Evolutionary conservation across 805 yeast genomes (phyloP), one percentile per base, ranked within the genome.

Genomic region (Hanseniaspora hatyaiensis): DNA sequence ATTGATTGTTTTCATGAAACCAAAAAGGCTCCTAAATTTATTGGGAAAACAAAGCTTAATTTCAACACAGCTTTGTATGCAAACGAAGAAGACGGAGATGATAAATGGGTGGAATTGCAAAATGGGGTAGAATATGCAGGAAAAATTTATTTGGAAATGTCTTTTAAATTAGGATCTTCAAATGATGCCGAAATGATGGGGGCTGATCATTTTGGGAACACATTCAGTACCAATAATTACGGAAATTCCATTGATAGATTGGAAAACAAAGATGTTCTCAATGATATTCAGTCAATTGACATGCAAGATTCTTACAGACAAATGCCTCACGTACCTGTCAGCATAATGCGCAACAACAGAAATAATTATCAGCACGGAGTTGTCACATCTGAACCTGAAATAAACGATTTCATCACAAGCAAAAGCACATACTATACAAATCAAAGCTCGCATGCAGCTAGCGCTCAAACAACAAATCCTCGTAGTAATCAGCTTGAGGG

Each of bases 141-240:
- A 1, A 83, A 77, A 61, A 76, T 92, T 1, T 89, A 78, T 62
- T 65, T 92, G 48, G 97, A 92, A 57, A 80, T 92, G 82, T 86
- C 96, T 0, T 92, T 85, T 59, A 85, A 84, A 59, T 92, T 95
- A 1, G 59, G 52, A 30, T 26, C 36, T 8, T 16, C 24, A 31
- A 24, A 22, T 24, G 30, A n/a, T 13, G 18, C 31, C n/a, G 49
- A 29, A 24, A 34, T 46, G 44, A 46, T 39, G 43, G 50, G 50
- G 8, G 18, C 32, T 2, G 50, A 38, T 18, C 44, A 39, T 13
- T 45, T 37, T 13, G 49, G 49, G 23, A 45, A 45, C 23, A 19
- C 49, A 6, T 36, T 45, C 24, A 8, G 42, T 13, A 26, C 49
- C 2, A 36, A 28, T 15, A 29, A 18, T 24, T 20, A 37, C 22